Base-by-base conservation (phyloP, 352 stramenopile genomes). In the Globisporangium radiosum region DNA sequence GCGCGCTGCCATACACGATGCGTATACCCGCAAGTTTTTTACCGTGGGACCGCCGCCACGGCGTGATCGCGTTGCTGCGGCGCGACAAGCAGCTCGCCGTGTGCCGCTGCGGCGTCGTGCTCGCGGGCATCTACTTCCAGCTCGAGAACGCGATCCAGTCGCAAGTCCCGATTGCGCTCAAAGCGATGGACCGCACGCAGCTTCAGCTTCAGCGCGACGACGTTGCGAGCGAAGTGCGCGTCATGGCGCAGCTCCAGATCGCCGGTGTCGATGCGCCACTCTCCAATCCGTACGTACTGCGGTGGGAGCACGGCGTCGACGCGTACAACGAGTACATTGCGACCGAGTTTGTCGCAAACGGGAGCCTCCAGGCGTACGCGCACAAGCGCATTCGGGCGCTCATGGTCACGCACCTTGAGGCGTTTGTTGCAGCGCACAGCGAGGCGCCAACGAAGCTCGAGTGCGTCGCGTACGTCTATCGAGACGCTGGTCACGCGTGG, bases 311-410 rank as follows among this genome's bases (percentile, higher is more conserved):
- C 71, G 72, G 70, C 47, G 69, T 70, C 8, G 82, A 92, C 56
- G 61, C 61, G 11, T 61, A 66, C 58, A 92, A 92, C 60, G 82
- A 92, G 65, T 92, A 92, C 64, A 90, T 92, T 45, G 79, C 82
- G 3, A 90, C 80, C 69, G 82, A 92, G 55, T 87, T 72, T 55
- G 82, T 76, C 0, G 69, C 80, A 36, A 92, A 92, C 42, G 82
- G 80, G 37, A 84, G 69, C 42, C 54, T 92, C 17, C 63, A 89
- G 52, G 71, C 81, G 68, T 92, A 89, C 64, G 73, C 80, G 25
- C 25, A 33, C 17, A 85, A 86, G 68, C 58, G 71, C 0, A 33
- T 33, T 33, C 25, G 25, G 25, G 25, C 25, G 25, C 25, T 33
- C 25, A 60, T 79, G 10, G 63, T 92, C 9, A 87, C 78, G 5